These are phyloP conservation scores for Annulohypoxylon bovei DNA, from an alignment of 495 filamentous ascomycete genomes.

Conservation along the genomic window DNA sequence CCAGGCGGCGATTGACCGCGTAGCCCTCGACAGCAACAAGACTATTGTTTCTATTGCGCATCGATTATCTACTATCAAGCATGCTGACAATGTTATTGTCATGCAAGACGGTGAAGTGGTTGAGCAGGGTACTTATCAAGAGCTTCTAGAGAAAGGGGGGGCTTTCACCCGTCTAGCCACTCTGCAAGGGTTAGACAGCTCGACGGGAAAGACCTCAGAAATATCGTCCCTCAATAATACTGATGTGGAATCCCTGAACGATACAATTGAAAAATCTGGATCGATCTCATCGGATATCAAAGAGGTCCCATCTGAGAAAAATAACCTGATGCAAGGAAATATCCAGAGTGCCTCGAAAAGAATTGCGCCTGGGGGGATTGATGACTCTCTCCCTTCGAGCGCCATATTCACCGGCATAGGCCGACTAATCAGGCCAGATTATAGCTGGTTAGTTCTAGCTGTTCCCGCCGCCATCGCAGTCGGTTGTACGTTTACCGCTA, in stretches of 20 bases:
- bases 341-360: not conserved
- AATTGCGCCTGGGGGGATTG: not conserved
- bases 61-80: slow-evolving; percentile 52
- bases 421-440: slow-evolving; percentile 20
- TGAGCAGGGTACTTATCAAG: slow-evolving; percentile 50
- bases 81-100: slow-evolving; percentile 55
- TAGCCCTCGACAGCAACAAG: slow-evolving; percentile 44
- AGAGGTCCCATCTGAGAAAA: slow-evolving; percentile 11
- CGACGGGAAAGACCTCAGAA: slow-evolving; percentile 11
- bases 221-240: slow-evolving; percentile 12
- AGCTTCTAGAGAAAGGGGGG: slow-evolving; percentile 47
- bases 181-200: slow-evolving; percentile 41
- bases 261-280: not conserved
- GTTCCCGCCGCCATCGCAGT: slow-evolving; percentile 45
- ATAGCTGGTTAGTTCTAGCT: slow-evolving; percentile 18
- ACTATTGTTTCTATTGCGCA: slow-evolving; percentile 60
- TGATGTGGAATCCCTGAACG: slow-evolving; percentile 16
- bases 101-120: slow-evolving; percentile 49
- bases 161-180: slow-evolving; percentile 48
- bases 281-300: not conserved
- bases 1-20: slow-evolving; percentile 43
- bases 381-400: not conserved
- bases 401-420: slow-evolving; percentile 11
- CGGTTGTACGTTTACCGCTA: slow-evolving; percentile 52
- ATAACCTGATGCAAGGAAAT: not conserved